A percentile compares a stretch with the other conserved stretches of the same genome.
phyloP scores from a whole-genome alignment of 208 protist genomes.

The Tritrichomonas musculus region DNA sequence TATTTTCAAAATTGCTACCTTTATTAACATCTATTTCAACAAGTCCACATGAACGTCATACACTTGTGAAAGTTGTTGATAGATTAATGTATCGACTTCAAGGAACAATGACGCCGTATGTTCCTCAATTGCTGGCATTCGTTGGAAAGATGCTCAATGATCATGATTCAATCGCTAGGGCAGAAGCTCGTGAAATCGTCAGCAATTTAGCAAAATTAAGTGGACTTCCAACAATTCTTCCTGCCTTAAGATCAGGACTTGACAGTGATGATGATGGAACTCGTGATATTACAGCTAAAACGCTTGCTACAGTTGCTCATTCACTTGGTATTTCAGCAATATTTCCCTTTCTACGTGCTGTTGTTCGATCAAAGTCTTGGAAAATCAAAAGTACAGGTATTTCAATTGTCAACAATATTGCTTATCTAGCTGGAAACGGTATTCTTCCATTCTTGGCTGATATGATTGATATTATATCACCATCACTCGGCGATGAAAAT shows the following conservation, averaged over 20 bases:
- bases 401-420: conserved; percentile 85
- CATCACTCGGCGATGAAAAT: conserved; percentile 82
- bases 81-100: conserved; percentile 92
- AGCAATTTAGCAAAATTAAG: conserved; percentile 93
- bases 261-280: conserved; percentile 90
- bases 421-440: conserved; percentile 86
- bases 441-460: conserved; percentile 82
- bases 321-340: conserved; percentile 84
- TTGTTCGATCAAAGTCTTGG: conserved; percentile 85
- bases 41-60: conserved; percentile 92
- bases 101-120: conserved; percentile 80
- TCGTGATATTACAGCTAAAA: conserved; percentile 91
- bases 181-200: conserved; percentile 96
- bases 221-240: conserved; percentile 90
- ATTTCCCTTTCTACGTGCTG: conserved; percentile 88
- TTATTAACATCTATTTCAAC: conserved; percentile 88
- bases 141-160: conserved; percentile 95
- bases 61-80: conserved; percentile 89
- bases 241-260: conserved; percentile 92
- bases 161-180: conserved; percentile 87
- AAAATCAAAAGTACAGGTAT: conserved; percentile 84
- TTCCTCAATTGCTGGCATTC: conserved; percentile 95
- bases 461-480: conserved; percentile 82
- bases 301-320: conserved; percentile 86
- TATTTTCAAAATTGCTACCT: conserved; percentile 94